Evolutionary conservation across 1,284 basidiomycete genomes (phyloP).

Genomic region (Pseudozyma hubeiensis): DNA sequence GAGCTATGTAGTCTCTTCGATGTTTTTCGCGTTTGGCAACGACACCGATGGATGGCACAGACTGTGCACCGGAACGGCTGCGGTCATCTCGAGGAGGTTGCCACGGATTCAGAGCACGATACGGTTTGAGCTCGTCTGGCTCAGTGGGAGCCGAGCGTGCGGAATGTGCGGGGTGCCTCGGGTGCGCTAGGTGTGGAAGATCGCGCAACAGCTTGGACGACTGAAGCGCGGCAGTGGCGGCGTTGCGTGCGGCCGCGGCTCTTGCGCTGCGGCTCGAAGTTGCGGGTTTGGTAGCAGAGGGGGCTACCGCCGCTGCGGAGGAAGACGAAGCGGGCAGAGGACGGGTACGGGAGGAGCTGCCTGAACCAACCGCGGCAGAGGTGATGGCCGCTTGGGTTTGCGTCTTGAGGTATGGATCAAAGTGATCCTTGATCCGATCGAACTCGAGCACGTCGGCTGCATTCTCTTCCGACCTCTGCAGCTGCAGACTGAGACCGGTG

Average conservation of each 20-base stretch:
- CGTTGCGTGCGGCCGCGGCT: constrained; percentile 32
- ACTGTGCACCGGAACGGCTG: constrained; percentile 8
- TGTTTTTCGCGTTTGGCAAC: constrained; percentile 74
- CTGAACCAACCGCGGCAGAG: constrained; percentile 35
- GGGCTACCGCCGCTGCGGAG: constrained; percentile 1
- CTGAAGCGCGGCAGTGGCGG: constrained; percentile 35
- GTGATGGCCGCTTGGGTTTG: constrained; percentile 44
- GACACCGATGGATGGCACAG: constrained; percentile 17
- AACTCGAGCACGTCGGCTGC: constrained; percentile 51
- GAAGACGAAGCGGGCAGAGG: constrained; percentile 3
- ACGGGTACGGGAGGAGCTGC: constrained; percentile 22
- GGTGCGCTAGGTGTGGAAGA: constrained; percentile 38
- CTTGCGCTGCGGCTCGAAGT: constrained; percentile 19
- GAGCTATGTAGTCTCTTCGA: constrained; percentile 74
- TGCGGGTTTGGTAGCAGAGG: constrained; percentile 3
- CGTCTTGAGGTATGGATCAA: constrained; percentile 47
- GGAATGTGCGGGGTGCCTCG: constrained; percentile 12
- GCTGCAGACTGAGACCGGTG: constrained; percentile 78
- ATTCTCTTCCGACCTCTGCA: constrained; percentile 46
- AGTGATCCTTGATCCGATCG: constrained; percentile 54
- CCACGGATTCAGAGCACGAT: constrained; percentile 49
- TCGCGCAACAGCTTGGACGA: constrained; percentile 55
- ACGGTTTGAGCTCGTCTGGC: constrained; percentile 46
- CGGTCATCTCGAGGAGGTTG: constrained; percentile 15
- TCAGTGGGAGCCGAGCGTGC: constrained; percentile 28